Conservation (phyloP, 2,329 filamentous ascomycete genomes). For the Amylocarpus encephaloides region DNA sequence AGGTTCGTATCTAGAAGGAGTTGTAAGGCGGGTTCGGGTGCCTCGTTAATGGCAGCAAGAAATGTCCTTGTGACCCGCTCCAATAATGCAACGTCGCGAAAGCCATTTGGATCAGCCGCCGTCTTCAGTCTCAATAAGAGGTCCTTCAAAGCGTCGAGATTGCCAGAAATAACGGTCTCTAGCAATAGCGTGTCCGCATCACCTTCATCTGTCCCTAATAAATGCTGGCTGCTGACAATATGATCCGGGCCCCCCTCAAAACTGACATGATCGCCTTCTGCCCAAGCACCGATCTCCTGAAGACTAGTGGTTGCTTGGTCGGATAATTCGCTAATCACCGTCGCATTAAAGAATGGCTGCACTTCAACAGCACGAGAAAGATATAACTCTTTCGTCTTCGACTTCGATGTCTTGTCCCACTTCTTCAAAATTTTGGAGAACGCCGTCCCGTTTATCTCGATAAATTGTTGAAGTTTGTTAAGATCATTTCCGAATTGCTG, state of each 20-base stretch:
- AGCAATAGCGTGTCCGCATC: constrained; percentile 85
- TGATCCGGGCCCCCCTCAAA: constrained; percentile 60
- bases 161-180: constrained; percentile 79
- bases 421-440: constrained; percentile 99
- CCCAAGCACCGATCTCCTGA: constrained; percentile 92
- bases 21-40: constrained; percentile 67
- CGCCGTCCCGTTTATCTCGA: constrained; percentile 94
- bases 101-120: constrained; percentile 48
- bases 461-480: constrained; percentile 97
- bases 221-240: constrained; percentile 58
- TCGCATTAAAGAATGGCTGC: constrained; percentile 95
- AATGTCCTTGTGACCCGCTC: constrained; percentile 88
- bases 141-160: constrained; percentile 70
- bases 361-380: constrained; percentile 94
- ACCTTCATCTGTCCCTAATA: constrained; percentile 73
- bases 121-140: constrained; percentile 67
- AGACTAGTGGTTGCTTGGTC: constrained; percentile 96
- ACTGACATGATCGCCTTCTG: constrained; percentile 88
- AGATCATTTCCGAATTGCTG: constrained; percentile 95
- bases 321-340: constrained; percentile 92
- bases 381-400: constrained; percentile 95
- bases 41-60: constrained; percentile 81
- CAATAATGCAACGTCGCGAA: constrained; percentile 48
- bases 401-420: constrained; percentile 99
- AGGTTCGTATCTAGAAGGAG: constrained; percentile 73